Percentiles rank a stretch among this genome's conserved stretches.
Conservation (phyloP, 768 basidiomycete genomes). For the Tulasnella sp. region DNA sequence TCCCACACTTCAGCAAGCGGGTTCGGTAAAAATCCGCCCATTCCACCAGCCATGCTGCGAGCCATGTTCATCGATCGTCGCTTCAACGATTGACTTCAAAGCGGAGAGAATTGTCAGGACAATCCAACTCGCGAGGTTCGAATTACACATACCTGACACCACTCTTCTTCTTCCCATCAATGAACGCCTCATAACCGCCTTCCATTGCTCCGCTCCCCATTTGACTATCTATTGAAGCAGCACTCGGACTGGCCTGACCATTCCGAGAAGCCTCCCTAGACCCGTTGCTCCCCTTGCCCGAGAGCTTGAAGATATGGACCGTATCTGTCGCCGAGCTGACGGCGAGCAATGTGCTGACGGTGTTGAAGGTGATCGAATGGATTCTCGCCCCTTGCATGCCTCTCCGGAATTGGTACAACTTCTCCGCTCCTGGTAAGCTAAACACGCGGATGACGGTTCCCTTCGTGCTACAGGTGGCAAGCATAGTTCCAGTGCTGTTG, state of each 20-base stretch:
- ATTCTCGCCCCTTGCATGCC: constrained; percentile 82
- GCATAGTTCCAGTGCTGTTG: constrained; percentile 75
- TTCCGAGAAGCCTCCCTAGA: not conserved
- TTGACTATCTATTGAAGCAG: constrained; percentile 52
- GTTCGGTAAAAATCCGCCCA: constrained; percentile 78
- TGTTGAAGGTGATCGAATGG: constrained; percentile 77
- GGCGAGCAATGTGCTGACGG: constrained; percentile 68
- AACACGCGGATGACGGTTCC: constrained; percentile 97
- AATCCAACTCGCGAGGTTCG: not conserved
- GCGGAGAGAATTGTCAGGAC: not conserved
- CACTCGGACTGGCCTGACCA: constrained; percentile 39
- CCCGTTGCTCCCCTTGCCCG: constrained; percentile 21
- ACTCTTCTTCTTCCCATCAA: constrained; percentile 58
- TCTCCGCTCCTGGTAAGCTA: constrained; percentile 81
- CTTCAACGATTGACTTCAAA: constrained; percentile 30
- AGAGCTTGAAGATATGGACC: constrained; percentile 88
- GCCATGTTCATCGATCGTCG: constrained; percentile 65
- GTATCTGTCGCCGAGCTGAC: constrained; percentile 90
- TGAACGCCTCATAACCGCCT: constrained; percentile 76
- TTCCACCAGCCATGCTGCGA: constrained; percentile 59
- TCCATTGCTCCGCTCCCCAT: constrained; percentile 48
- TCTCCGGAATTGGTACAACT: constrained; percentile 87
- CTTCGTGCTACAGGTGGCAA: constrained; percentile 89
- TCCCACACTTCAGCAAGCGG: constrained; percentile 96
- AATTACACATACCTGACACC: constrained; percentile 19